These are phyloP conservation scores for Aureobasidium sp. DNA, from an alignment of 2,329 filamentous ascomycete genomes.

Conservation along the genomic window DNA sequence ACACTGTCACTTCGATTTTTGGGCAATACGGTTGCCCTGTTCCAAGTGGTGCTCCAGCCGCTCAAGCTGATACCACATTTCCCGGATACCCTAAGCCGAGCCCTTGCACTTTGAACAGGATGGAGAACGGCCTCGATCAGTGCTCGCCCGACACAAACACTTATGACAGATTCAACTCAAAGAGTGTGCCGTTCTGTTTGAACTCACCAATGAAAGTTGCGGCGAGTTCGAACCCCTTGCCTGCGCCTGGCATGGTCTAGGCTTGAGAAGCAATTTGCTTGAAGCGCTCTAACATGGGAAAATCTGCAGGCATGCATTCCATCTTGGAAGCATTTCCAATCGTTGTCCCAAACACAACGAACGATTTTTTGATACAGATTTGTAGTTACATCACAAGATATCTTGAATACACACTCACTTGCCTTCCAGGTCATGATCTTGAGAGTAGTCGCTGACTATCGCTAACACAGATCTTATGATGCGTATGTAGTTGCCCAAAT, in stretches of 20 bases:
- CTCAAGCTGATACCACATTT: not conserved
- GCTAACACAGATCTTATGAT: too few relatives aligned
- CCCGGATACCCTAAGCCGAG: slow-evolving; percentile 2
- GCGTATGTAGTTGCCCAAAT: too few relatives aligned
- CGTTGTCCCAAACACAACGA: too few relatives aligned
- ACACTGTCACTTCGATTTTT: slow-evolving; percentile 1
- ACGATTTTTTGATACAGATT: too few relatives aligned
- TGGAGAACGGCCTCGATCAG: slow-evolving; percentile 9
- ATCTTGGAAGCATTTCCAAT: too few relatives aligned
- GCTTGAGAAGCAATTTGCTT: slow-evolving; percentile 7
- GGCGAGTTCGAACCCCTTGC: slow-evolving; percentile 5
- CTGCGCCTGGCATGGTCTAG: not conserved
- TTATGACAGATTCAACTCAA: slow-evolving; percentile 7
- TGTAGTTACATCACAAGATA: too few relatives aligned
- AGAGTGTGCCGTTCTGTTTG: slow-evolving; percentile 4
- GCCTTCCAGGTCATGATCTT: too few relatives aligned
- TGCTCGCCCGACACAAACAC: slow-evolving; percentile 6
- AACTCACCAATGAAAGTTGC: not conserved
- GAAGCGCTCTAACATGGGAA: too few relatives aligned
- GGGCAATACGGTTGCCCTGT: slow-evolving; percentile 4
- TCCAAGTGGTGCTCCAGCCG: not conserved
- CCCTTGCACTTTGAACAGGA: slow-evolving; percentile 5
- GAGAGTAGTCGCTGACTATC: too few relatives aligned
- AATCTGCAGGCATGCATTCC: too few relatives aligned
- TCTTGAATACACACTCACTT: too few relatives aligned